Conservation (phyloP, 2,329 filamentous ascomycete species). For the Ploettnerulaceae sp. region DNA sequence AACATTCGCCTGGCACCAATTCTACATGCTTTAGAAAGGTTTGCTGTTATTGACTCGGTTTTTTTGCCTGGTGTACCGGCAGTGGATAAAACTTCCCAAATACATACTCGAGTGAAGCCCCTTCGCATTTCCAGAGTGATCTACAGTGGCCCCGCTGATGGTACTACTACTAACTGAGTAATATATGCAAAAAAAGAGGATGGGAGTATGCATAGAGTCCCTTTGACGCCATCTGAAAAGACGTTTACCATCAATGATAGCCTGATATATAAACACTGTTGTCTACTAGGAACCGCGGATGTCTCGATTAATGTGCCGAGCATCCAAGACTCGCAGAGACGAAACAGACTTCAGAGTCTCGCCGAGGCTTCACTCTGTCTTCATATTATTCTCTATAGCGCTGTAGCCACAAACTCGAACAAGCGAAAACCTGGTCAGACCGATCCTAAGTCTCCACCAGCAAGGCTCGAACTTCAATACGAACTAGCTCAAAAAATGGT, state of each 20-base stretch:
- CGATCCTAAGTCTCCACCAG: background rate
- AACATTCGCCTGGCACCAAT: background rate
- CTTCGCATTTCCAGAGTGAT: too few relatives aligned
- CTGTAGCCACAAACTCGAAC: background rate
- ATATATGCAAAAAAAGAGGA: too few relatives aligned
- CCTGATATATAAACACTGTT: slow-evolving; percentile 10
- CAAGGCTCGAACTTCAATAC: slow-evolving; percentile 7
- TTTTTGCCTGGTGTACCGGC: too few relatives aligned
- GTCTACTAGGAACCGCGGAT: slow-evolving; percentile 7
- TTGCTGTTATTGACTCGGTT: background rate
- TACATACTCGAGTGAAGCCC: too few relatives aligned
- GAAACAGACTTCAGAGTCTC: slow-evolving; percentile 17
- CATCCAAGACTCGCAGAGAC: slow-evolving; percentile 9
- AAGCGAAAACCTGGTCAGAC: slow-evolving; percentile 9
- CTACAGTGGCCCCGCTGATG: too few relatives aligned
- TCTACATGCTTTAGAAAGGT: background rate
- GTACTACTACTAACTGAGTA: too few relatives aligned
- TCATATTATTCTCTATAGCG: background rate
- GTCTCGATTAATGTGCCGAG: slow-evolving; percentile 4
- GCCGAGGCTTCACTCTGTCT: slow-evolving; percentile 13
- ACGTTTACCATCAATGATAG: too few relatives aligned
- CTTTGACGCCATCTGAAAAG: too few relatives aligned
- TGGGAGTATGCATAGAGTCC: too few relatives aligned
- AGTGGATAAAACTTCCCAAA: too few relatives aligned
- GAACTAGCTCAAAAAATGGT: slow-evolving; percentile 13